Conservation (phyloP, 1,139 yeast genomes). For the Tardiomyces blankii region DNA sequence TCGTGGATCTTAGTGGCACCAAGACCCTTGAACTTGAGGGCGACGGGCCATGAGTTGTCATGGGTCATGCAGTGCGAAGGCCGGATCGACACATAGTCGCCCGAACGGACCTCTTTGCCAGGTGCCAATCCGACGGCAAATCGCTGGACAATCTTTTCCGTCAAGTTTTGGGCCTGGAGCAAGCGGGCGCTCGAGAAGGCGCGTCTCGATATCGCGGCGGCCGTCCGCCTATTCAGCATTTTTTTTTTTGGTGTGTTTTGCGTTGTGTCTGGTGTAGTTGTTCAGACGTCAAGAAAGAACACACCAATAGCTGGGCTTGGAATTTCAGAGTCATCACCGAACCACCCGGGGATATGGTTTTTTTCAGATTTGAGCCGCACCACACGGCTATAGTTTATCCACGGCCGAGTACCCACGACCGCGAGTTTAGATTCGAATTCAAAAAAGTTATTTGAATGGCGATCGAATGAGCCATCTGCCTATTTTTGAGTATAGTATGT, state of each 20-base stretch:
- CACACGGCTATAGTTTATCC: no score
- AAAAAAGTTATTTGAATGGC: no score
- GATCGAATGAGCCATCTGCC: no score
- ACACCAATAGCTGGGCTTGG: conserved; percentile 50
- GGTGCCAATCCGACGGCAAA: conserved; percentile 75
- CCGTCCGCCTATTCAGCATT: no score
- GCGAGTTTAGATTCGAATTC: no score
- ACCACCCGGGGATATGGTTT: conserved; percentile 20
- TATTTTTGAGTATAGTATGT: no score
- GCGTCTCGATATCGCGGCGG: no score
- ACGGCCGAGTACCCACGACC: no score
- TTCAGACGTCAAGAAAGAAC: conserved; percentile 29
- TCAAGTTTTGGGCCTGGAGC: conserved; percentile 51
- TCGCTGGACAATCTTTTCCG: conserved; percentile 90
- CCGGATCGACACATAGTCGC: conserved; percentile 88
- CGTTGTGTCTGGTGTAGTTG: no score
- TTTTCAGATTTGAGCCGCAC: no score
- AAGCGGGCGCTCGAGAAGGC: neutral
- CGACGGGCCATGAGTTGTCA: conserved; percentile 99
- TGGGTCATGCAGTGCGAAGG: conserved; percentile 99
- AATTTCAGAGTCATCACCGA: conserved; percentile 7
- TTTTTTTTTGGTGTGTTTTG: no score
- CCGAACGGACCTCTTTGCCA: conserved; percentile 66
- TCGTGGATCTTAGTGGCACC: conserved; percentile 81
- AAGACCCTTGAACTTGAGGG: conserved; percentile 86